Evolutionary conservation across 768 basidiomycete genomes (phyloP).

Genomic region (Psilocybe sp.): DNA sequence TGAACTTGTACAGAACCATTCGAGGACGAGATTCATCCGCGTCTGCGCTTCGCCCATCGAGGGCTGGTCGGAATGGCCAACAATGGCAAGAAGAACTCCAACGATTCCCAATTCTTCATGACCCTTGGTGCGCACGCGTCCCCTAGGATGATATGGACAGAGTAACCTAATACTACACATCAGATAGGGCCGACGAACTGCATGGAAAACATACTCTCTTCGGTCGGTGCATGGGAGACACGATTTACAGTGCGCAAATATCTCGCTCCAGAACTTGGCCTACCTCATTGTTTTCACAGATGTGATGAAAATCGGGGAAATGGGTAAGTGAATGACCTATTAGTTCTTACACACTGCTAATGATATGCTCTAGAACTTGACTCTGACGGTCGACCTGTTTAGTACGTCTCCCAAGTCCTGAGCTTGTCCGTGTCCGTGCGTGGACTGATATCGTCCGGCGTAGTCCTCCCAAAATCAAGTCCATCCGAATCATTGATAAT

Average conservation of each 20-base stretch:
- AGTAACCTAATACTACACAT: neutral
- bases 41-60: slow-evolving; percentile 85
- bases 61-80: slow-evolving; percentile 96
- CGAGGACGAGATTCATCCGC: slow-evolving; percentile 91
- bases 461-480: slow-evolving; percentile 90
- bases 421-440: neutral
- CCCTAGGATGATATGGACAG: no score
- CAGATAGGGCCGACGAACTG: slow-evolving; percentile 88
- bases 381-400: slow-evolving; percentile 72
- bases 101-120: slow-evolving; percentile 94
- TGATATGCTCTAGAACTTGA: slow-evolving; percentile 54
- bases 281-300: slow-evolving; percentile 42
- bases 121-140: slow-evolving; percentile 64
- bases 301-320: slow-evolving; percentile 87
- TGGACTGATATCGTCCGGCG: neutral
- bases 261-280: neutral
- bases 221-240: slow-evolving; percentile 86
- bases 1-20: slow-evolving; percentile 64
- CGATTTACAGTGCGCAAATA: slow-evolving; percentile 70
- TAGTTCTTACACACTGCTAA: slow-evolving; percentile 1
- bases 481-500: slow-evolving; percentile 83
- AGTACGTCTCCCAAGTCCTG: slow-evolving; percentile 44
- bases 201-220: slow-evolving; percentile 95
- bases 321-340: slow-evolving; percentile 50
- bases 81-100: slow-evolving; percentile 79